Base-by-base conservation (phyloP, 441 rosid genomes). In the Dalechampia spathulata region DNA sequence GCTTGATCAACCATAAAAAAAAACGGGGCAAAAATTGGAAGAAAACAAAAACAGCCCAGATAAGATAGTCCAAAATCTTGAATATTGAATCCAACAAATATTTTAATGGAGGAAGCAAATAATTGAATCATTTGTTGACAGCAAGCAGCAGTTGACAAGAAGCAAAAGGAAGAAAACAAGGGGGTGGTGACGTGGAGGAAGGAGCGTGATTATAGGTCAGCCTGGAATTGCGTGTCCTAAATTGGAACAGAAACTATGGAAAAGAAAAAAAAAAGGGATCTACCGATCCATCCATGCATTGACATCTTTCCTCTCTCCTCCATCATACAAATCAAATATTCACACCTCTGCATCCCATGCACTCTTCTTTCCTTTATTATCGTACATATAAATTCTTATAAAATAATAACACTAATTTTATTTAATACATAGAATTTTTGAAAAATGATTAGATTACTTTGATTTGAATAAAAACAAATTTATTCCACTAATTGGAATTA, bases 211-310 rank as follows among this genome's bases (percentile, higher is more conserved):
- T 72, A 74, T 45, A 51, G 81, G 77, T 53, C 36, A 30, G 65
- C 76, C 74, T 74, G 32, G 67, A 68, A 63, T 78, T 75, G 71
- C 82, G 90, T 75, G 75, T 58, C 74, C 42, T 7, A 49, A 40
- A 54, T 63, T 65, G 57, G 53, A 41, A 58, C 52, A 22, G 28
- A 62, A 43, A 52, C 25, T 26, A 14, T 4, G 40, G 28, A 40
- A 42, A 55, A 67, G 68, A 67, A 66, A 68, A 63, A 63, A 45
- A 38, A 42, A 49, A 25, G 56, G 66, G 64, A 51, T 68, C 63
- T 30, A 42, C 25, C 40, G 4, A 8, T 30, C 5, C 8, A 43
- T 27, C 17, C 50, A 32, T 53, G 41, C 55, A 21, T 14, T 22
- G 47, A 43, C 52, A 41, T 5, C n/a, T n/a, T n/a, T n/a, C n/a